Conservation (phyloP, 1,284 basidiomycete species). For the Rhodotorula sp. region DNA sequence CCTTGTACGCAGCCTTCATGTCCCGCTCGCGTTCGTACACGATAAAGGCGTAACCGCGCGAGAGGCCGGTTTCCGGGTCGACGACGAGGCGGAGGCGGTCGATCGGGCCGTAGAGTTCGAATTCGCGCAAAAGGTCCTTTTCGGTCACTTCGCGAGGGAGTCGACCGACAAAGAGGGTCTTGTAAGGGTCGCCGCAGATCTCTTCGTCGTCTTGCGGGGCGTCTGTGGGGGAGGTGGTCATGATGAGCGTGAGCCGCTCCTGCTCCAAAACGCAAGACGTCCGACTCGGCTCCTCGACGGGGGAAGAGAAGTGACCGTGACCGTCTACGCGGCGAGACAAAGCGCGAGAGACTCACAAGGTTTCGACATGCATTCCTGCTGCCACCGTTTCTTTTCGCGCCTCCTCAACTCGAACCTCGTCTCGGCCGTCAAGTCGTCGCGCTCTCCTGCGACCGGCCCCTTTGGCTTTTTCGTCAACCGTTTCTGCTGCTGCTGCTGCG, state of each 20-base stretch:
- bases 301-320: too few relatives aligned
- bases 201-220: constrained; percentile 88
- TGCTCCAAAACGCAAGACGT: neutral
- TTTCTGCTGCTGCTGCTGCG: neutral
- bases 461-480: constrained; percentile 8
- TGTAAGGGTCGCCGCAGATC: constrained; percentile 96
- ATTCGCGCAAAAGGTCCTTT: constrained; percentile 86
- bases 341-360: constrained; percentile 31
- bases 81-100: constrained; percentile 82
- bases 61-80: constrained; percentile 67
- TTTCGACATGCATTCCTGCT: constrained; percentile 33
- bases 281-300: too few relatives aligned
- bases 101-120: constrained; percentile 92
- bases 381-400: constrained; percentile 22
- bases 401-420: constrained; percentile 26
- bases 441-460: neutral
- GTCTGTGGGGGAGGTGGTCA: constrained; percentile 56
- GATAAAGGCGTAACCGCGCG: constrained; percentile 92
- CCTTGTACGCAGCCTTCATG: constrained; percentile 99
- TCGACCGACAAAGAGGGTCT: constrained; percentile 94
- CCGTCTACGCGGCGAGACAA: neutral
- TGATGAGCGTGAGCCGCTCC: neutral
- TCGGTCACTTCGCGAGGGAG: constrained; percentile 90
- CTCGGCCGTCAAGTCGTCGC: constrained; percentile 14
- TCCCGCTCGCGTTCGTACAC: constrained; percentile 97